phyloP scores from a whole-genome alignment of 2,329 filamentous ascomycete genomes.

The Fusarium armeniacum region DNA sequence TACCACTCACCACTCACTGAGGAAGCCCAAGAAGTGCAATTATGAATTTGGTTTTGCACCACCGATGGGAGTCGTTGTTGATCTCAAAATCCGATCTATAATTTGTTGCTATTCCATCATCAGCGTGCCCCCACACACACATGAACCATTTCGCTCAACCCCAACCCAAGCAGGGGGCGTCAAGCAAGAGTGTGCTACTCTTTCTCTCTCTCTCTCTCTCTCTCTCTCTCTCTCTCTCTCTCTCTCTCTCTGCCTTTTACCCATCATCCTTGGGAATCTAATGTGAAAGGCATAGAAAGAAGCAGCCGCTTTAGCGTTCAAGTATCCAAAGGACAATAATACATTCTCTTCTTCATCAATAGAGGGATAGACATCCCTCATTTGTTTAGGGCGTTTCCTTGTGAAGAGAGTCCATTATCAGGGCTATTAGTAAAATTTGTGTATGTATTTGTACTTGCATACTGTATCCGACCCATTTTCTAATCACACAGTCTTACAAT shows the following conservation, averaged over 20 bases:
- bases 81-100: conserved; percentile 13
- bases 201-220: background rate
- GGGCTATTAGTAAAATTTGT: conserved; percentile 36
- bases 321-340: background rate
- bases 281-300: background rate
- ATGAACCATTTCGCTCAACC: conserved; percentile 25
- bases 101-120: conserved; percentile 12
- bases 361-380: background rate
- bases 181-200: background rate
- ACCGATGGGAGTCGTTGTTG: conserved; percentile 1
- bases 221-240: background rate
- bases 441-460: conserved; percentile 25
- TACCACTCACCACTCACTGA: background rate
- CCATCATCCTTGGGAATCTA: background rate
- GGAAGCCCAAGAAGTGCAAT: background rate
- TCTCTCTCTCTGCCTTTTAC: background rate
- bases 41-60: background rate
- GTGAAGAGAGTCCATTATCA: background rate
- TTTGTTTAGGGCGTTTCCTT: background rate
- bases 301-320: background rate
- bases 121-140: conserved; percentile 26
- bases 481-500: conserved; percentile 13
- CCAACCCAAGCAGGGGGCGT: conserved; percentile 25
- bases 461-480: conserved; percentile 13
- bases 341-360: background rate